Conservation (phyloP, 176 grass and related monocot species). For the Triticum timopheevii region DNA sequence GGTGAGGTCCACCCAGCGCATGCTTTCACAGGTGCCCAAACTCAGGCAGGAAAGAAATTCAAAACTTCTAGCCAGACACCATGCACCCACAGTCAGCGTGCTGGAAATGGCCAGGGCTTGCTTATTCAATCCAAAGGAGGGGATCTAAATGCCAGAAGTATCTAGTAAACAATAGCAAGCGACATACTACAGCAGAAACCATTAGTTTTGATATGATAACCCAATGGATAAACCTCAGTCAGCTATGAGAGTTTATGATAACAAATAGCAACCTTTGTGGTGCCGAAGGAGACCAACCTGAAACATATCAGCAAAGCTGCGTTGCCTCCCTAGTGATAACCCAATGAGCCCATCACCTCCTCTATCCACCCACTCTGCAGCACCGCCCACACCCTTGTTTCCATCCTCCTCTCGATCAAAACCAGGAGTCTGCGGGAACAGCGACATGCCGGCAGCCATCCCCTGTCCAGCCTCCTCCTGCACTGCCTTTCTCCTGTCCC, state of each 20-base stretch:
- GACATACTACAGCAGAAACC: background rate
- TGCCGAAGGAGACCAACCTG: conserved; percentile 57
- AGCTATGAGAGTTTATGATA: background rate
- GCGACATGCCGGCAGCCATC: conserved; percentile 28
- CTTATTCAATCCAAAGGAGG: background rate
- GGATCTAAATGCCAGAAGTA: background rate
- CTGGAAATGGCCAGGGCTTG: background rate
- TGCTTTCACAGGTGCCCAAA: background rate
- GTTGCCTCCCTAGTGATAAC: conserved; percentile 65
- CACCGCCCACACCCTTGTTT: conserved; percentile 35
- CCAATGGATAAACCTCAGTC: background rate
- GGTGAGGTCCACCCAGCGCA: background rate
- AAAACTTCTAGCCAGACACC: background rate
- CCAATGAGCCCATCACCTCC: conserved; percentile 70
- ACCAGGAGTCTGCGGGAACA: conserved; percentile 53
- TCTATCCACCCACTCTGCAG: conserved; percentile 60
- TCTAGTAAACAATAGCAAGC: background rate
- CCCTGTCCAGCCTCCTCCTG: conserved; percentile 43
- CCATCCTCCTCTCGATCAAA: conserved; percentile 43
- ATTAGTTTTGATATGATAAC: background rate
- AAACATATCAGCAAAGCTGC: conserved; percentile 81
- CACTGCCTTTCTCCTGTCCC: conserved; percentile 56
- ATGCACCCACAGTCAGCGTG: background rate
- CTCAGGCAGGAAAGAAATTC: conserved; percentile 1
- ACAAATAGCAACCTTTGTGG: conserved; percentile 9